Percentiles rank a stretch among this genome's conserved stretches.
Conservation (phyloP, 352 stramenopile species). For the Globisporangium parvum region DNA sequence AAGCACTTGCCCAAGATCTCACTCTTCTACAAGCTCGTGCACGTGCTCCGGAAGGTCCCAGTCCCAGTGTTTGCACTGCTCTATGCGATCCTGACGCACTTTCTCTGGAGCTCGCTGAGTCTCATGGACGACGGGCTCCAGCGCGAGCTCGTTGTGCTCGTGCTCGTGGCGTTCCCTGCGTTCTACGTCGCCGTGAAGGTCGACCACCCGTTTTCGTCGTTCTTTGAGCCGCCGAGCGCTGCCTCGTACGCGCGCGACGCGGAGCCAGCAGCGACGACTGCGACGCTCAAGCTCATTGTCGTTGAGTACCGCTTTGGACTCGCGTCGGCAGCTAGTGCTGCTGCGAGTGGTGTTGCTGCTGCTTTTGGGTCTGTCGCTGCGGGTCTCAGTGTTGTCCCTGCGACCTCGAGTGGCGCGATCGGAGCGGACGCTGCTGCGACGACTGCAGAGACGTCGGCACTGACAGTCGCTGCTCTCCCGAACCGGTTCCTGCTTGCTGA, state of each 20-base stretch:
- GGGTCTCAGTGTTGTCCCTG: too few relatives aligned
- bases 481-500: slow-evolving; percentile 68
- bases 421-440: not conserved
- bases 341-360: not conserved
- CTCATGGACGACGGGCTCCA: slow-evolving; percentile 33
- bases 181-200: slow-evolving; percentile 70
- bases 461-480: slow-evolving; percentile 20
- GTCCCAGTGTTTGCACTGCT: slow-evolving; percentile 62
- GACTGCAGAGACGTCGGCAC: not conserved
- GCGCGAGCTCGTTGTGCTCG: slow-evolving; percentile 48
- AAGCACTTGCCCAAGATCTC: slow-evolving; percentile 10
- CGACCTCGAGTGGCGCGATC: not conserved
- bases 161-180: slow-evolving; percentile 52
- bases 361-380: not conserved
- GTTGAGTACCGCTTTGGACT: slow-evolving; percentile 61
- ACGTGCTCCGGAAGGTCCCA: slow-evolving; percentile 38
- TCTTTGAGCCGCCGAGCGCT: slow-evolving; percentile 38
- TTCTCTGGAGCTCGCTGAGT: slow-evolving; percentile 43
- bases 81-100: slow-evolving; percentile 62
- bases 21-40: slow-evolving; percentile 33
- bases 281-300: slow-evolving; percentile 69
- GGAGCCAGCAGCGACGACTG: slow-evolving; percentile 12
- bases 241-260: slow-evolving; percentile 8
- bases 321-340: not conserved
- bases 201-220: slow-evolving; percentile 61